Conservation (phyloP, 1,284 basidiomycete genomes). For the Boletus semigastroideus region DNA sequence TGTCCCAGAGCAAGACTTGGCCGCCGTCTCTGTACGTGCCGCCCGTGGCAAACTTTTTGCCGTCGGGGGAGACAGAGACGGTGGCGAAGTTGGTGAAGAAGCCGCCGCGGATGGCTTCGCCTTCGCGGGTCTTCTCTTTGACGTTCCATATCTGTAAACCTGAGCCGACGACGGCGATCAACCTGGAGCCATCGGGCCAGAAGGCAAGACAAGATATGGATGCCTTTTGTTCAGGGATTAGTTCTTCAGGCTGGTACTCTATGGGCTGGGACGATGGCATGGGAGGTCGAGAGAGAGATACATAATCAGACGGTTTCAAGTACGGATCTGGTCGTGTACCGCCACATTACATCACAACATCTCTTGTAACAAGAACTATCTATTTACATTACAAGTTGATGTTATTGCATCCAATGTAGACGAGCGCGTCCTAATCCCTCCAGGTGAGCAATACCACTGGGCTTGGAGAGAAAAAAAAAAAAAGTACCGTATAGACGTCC, state of each 20-base stretch:
- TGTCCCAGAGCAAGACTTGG: slow-evolving; percentile 26
- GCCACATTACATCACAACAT: slow-evolving; percentile 10
- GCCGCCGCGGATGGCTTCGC: slow-evolving; percentile 22
- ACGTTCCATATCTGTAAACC: slow-evolving; percentile 29
- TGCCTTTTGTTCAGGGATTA: slow-evolving; percentile 23
- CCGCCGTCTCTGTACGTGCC: slow-evolving; percentile 28
- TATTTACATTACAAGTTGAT: background rate
- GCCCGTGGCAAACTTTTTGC: slow-evolving; percentile 27
- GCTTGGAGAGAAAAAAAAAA: background rate
- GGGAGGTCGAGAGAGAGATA: slow-evolving; percentile 4
- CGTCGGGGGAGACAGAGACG: slow-evolving; percentile 25
- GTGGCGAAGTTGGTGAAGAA: slow-evolving; percentile 30
- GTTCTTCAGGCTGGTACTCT: slow-evolving; percentile 14
- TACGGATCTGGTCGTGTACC: slow-evolving; percentile 8
- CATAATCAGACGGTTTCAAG: slow-evolving; percentile 6
- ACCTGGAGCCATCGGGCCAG: slow-evolving; percentile 28
- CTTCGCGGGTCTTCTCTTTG: slow-evolving; percentile 20
- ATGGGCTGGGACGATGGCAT: slow-evolving; percentile 13
- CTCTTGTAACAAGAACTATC: background rate
- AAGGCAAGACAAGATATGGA: slow-evolving; percentile 23
- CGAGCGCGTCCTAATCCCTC: background rate
- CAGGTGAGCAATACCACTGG: background rate
- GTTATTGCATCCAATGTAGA: background rate
- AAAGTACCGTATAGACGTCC: background rate
- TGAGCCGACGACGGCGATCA: slow-evolving; percentile 28